Percentiles rank a stretch among this genome's conserved stretches.
phyloP scores from a whole-genome alignment of 1,284 basidiomycete species.

The Sporisorium iseilematis-ciliati region DNA sequence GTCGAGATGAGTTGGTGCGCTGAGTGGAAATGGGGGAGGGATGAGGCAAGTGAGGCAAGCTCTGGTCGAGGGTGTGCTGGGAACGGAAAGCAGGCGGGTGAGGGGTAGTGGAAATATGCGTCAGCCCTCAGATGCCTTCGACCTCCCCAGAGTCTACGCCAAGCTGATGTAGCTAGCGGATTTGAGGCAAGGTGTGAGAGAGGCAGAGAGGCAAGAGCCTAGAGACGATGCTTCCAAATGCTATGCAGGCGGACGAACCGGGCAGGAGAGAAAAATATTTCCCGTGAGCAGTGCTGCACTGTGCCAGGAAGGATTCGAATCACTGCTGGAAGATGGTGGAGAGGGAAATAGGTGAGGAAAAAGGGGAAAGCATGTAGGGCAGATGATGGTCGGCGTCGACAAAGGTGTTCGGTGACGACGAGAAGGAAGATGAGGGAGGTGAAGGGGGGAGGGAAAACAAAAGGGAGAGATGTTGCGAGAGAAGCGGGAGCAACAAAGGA shows the following conservation, averaged over 20 bases:
- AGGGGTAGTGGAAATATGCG: background rate
- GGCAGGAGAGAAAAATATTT: constrained; percentile 5
- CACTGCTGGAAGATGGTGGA: constrained; percentile 5
- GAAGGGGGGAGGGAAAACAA: background rate
- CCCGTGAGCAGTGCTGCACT: constrained; percentile 2
- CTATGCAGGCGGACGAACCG: background rate
- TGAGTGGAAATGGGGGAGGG: no score
- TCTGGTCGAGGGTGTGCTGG: background rate
- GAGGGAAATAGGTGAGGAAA: background rate
- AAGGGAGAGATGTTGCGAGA: constrained; percentile 3
- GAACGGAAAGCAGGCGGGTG: background rate
- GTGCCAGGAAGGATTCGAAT: constrained; percentile 2
- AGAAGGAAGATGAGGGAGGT: constrained; percentile 9
- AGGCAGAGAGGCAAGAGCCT: background rate
- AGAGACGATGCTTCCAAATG: background rate
- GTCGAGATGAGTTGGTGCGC: background rate
- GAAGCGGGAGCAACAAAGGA: constrained; percentile 3
- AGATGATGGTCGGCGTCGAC: constrained; percentile 9
- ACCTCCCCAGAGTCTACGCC: background rate
- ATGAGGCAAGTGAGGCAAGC: background rate
- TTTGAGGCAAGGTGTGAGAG: background rate
- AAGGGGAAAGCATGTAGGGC: constrained; percentile 13
- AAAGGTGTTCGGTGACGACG: constrained; percentile 5
- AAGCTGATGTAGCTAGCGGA: background rate
- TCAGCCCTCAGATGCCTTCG: background rate